Conservation (phyloP, 371 early-diverging fungal species). For the Rhizopus delemar region DNA sequence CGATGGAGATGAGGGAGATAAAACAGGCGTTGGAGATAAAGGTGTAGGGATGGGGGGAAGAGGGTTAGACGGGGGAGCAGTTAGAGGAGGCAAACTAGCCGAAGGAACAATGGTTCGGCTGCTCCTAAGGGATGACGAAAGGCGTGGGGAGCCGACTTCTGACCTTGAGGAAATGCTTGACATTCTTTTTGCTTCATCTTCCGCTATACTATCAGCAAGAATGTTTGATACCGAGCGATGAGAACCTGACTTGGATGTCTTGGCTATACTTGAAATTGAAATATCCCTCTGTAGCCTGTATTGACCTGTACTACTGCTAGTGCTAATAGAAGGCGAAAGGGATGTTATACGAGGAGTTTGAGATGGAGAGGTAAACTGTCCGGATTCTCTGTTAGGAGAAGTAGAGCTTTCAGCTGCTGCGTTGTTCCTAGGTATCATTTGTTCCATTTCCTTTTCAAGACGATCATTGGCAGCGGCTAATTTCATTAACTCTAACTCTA, state of each 20-base stretch:
- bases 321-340: conserved; percentile 12
- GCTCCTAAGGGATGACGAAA: conserved; percentile 22
- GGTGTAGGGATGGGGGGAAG: conserved; percentile 53
- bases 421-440: conserved; percentile 39
- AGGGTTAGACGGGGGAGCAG: conserved; percentile 53
- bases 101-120: conserved; percentile 12
- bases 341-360: conserved; percentile 44
- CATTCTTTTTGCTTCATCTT: conserved; percentile 26
- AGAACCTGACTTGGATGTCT: conserved; percentile 39
- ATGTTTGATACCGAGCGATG: conserved; percentile 24
- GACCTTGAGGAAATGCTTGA: conserved; percentile 28
- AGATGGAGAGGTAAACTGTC: conserved; percentile 38
- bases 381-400: conserved; percentile 25
- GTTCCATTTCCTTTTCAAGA: conserved; percentile 53
- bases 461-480: conserved; percentile 51
- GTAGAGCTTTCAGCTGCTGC: not conserved
- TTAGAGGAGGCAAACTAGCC: conserved; percentile 35
- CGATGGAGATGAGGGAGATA: conserved; percentile 13
- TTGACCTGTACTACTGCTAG: conserved; percentile 18
- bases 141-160: conserved; percentile 14
- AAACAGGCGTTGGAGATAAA: conserved; percentile 30
- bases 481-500: conserved; percentile 48
- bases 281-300: conserved; percentile 32
- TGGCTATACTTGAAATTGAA: conserved; percentile 30
- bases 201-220: conserved; percentile 11